Base-by-base conservation (phyloP, 352 stramenopile genomes). In the Phytophthora multivora region DNA sequence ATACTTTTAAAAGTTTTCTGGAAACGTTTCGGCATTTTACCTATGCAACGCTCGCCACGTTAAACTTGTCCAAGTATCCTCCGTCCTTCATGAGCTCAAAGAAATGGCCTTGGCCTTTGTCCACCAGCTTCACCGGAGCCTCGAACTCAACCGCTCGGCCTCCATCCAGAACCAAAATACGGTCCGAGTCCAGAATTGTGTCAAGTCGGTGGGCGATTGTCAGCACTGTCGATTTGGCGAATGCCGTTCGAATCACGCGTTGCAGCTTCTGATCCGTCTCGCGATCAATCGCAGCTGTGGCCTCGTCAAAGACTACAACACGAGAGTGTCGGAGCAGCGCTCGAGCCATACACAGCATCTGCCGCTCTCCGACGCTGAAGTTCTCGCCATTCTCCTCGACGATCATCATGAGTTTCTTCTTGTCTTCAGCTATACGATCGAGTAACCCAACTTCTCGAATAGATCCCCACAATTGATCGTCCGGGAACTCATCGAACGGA, bases 311-410 rank as follows among this genome's bases (percentile, higher is more conserved):
- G 1, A 97, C 76, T 5, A 98, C 71, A 19, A 79, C 59, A 42
- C 63, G 51, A 4, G 90, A 89, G 25, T 97, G 79, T 12, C 78
- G 72, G 4, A 99, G 66, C 38, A 98, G 67, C 1, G 95, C 95
- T 55, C 96, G 73, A 40, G 88, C 96, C 57, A 99, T 80, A 62
- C 91, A 98, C 7, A 99, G 63, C 25, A 98, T 80, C 69, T 98
- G 95, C 3, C 94, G 65, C 71, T 99, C 90, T 4, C 97, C 97
- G 31, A 98, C 88, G 51, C 70, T 93, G 31, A 97, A 98, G 69
- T 99, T 99, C 15, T 75, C 76, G 12, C 97, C 97, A 25, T 92
- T 93, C 54, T 99, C 93, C 45, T 96, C 86, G 5, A 99, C 86
- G 4, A 66, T 36, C 54, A 71, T 76, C 40, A 91, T 68, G 3